Evolutionary conservation across 108 stramenopile genomes (phyloP), one percentile per base, ranked within the genome.

Genomic region (Skeletonema tropicum): DNA sequence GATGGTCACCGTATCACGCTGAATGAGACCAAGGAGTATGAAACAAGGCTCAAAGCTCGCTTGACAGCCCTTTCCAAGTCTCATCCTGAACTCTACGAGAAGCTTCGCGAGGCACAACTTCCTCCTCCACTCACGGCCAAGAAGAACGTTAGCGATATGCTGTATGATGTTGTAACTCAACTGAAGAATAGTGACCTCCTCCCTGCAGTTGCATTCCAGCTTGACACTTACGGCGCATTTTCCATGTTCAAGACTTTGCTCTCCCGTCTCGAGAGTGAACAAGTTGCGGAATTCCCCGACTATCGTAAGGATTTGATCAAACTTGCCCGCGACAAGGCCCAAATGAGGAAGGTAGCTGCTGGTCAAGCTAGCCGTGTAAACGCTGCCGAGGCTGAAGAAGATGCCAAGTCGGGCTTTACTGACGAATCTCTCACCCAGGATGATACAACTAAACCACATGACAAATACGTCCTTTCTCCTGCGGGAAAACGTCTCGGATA

Each of bases 121-220:
- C 94, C 94, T 42, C 93, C 92, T 63, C 87, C 92, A 49, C 82
- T 96, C 25, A 64, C 75, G 58, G 73, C 90, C 13, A 94, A 88
- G 83, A 86, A 83, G 65, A 94, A 97, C 64, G 90, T 94, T 45
- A 92, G 90, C 70, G 91, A 92, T 25, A 86, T 87, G 60, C 80
- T 95, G 2, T 95, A 93, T 68, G 91, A 80, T 75, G 92, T 93
- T 65, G 83, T 93, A n/a, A 66, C 75, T 41, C 90, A 97, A 71
- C 82, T 98, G 74, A 95, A 95, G 85, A 64, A 77, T 15, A 78
- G 69, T 66, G 95, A 96, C 36, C 86, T 98, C 60, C 85, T 97
- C 62, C 97, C 98, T 26, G 97, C 97, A 11, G 95, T 98, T 75
- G 96, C 95, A n/a, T 99, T 99, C 77, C 98, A 98, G 78, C 91